Evolutionary conservation across 2,329 filamentous ascomycete genomes (phyloP).

Genomic region (Escovopsis sp.): DNA sequence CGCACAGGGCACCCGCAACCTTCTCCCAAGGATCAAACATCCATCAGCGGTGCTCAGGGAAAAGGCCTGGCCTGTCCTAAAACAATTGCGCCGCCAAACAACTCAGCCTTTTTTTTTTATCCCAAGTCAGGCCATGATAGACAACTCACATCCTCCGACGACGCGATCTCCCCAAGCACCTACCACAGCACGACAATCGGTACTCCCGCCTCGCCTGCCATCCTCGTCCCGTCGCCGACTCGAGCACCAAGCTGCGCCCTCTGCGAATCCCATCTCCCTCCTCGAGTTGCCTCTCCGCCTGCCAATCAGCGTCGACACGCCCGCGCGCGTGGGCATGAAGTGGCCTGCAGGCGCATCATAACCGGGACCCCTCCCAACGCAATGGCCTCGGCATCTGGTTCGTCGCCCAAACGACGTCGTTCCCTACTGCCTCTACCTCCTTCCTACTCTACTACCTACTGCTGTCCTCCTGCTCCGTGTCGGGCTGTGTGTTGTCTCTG

Average conservation of each 20-base stretch:
- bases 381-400: constrained; percentile 15
- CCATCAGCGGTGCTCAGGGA: not conserved
- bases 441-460: no score
- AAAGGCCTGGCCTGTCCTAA: not conserved
- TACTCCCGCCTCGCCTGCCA: not conserved
- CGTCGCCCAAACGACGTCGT: constrained; percentile 5
- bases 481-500: constrained; percentile 6
- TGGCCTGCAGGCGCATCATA: constrained; percentile 6
- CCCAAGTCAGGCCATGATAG: not conserved
- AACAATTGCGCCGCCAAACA: not conserved
- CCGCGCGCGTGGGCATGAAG: constrained; percentile 7
- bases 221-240: constrained; percentile 4
- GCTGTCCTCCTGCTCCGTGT: constrained; percentile 1
- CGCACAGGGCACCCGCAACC: no score
- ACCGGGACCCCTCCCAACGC: constrained; percentile 9
- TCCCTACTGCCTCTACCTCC: no score
- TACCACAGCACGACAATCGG: constrained; percentile 1
- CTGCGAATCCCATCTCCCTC: not conserved
- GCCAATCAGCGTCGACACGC: constrained; percentile 3
- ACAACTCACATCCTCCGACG: not conserved
- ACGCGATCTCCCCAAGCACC: not conserved
- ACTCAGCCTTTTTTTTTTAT: not conserved
- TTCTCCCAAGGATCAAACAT: not conserved
- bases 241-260: constrained; percentile 2
- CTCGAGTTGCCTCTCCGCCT: not conserved